phyloP scores from a whole-genome alignment of 192 early-diverging fungal species.

The Coemansia reversa region DNA sequence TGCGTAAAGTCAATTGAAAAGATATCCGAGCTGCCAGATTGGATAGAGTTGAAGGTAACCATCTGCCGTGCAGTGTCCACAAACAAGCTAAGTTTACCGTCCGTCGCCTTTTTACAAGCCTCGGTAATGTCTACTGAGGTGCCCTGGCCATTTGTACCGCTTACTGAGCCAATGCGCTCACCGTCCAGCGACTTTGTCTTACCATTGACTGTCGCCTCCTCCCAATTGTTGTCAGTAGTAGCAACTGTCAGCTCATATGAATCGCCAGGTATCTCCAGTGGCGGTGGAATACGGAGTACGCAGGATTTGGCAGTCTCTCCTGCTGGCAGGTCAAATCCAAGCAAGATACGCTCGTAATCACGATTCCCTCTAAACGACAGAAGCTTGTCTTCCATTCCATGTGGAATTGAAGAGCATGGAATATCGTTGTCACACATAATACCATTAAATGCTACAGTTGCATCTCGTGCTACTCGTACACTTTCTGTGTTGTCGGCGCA shows the following conservation, averaged over 20 bases:
- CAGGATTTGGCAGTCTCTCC: conserved; percentile 21
- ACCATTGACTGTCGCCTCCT: conserved; percentile 40
- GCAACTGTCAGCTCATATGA: conserved; percentile 22
- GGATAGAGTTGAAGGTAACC: conserved; percentile 40
- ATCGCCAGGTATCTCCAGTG: conserved; percentile 14
- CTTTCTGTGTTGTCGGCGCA: conserved; percentile 2
- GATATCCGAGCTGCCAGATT: conserved; percentile 37
- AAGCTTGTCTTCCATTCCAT: conserved; percentile 20
- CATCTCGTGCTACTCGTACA: conserved; percentile 27
- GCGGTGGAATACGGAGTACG: conserved; percentile 25
- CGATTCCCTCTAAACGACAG: conserved; percentile 48
- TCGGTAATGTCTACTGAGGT: conserved; percentile 27
- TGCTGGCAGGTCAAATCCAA: conserved; percentile 47
- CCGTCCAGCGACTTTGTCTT: conserved; percentile 32
- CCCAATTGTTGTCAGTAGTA: conserved; percentile 42
- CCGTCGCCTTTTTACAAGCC: conserved; percentile 23
- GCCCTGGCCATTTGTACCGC: conserved; percentile 1
- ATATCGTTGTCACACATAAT: conserved; percentile 36
- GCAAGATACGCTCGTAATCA: conserved; percentile 41
- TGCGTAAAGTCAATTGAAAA: conserved; percentile 24
- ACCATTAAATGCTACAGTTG: conserved; percentile 36
- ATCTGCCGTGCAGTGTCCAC: conserved; percentile 26
- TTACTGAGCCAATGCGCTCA: conserved; percentile 16
- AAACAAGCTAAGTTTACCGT: conserved; percentile 42
- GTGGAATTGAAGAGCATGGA: conserved; percentile 27